Conservation (phyloP, 331 rosid genomes). For the Erythrophleum ivorense region DNA sequence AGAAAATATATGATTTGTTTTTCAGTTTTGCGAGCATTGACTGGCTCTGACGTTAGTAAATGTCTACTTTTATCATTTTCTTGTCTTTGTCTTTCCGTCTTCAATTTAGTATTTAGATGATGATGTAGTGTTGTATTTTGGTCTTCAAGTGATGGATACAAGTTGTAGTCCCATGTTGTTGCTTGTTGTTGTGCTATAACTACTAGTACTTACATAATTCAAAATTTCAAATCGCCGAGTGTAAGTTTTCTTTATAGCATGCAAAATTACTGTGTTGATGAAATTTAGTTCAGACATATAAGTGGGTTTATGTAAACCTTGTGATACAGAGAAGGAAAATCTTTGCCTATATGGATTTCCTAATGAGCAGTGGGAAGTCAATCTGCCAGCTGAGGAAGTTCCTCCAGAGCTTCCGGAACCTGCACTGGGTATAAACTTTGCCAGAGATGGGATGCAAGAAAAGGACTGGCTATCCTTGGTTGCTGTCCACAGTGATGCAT, state of each 20-base stretch:
- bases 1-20: not conserved
- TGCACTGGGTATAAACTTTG: slow-evolving; percentile 87
- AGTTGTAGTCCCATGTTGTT: not conserved
- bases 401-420: slow-evolving; percentile 95
- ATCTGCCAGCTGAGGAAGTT: slow-evolving; percentile 84
- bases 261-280: slow-evolving; percentile 15
- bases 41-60: not conserved
- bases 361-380: slow-evolving; percentile 82
- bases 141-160: slow-evolving; percentile 18
- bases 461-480: slow-evolving; percentile 58
- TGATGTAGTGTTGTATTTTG: not conserved
- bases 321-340: slow-evolving; percentile 75
- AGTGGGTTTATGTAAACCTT: slow-evolving; percentile 31
- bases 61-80: not conserved
- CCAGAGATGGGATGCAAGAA: slow-evolving; percentile 83
- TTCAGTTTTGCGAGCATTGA: not conserved
- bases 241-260: not conserved
- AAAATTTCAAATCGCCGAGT: not conserved
- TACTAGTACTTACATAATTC: not conserved
- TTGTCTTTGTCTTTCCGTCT: not conserved
- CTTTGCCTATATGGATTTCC: slow-evolving; percentile 90
- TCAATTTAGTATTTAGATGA: not conserved
- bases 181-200: not conserved
- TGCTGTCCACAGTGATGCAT: too few species aligned
- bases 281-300: slow-evolving; percentile 4